Base-by-base conservation (phyloP, 2,329 filamentous ascomycete genomes). In the Thielaviopsis musarum region DNA sequence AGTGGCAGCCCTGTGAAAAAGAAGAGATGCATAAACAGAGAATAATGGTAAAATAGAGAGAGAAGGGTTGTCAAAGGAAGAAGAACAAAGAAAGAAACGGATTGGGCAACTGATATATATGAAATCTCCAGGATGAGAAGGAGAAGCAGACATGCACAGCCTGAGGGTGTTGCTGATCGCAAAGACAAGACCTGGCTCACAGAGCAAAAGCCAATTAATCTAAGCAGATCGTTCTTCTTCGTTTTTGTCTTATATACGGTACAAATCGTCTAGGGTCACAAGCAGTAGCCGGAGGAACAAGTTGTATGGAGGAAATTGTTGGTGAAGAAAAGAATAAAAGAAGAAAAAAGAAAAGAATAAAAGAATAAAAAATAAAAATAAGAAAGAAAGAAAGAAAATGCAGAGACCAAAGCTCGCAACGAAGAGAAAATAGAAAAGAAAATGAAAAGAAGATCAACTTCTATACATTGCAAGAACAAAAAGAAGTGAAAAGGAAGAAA, bases 361-460 rank as follows among this genome's bases (percentile, higher is more conserved):
- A 49, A n/a, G 17, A 45, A 52, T 24, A 28, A 58, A 60, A 13
- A 55, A 58, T 21, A 41, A 38, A 52, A 22, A 49, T n/a, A 41
- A 61, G 9, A 13, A 45, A 45, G 38, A 28, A 34, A 55, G 19
- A 48, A 60, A 57, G 38, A 26, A 21, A 60, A 34, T 41, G 22
- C n/a, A 19, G 24, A 60, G 53, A 22, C n/a, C 52, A 51, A 28
- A 52, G 54, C 54, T 60, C 58, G 24, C 24, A 15, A 48, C 30
- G 38, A 48, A 19, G 19, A 45, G 15, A 53, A 57, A 34, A 53
- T 19, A 56, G 9, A n/a, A 49, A 48, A n/a, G 19, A 57, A 55
- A n/a, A 45, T 26, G 52, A 38, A 59, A 54, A n/a, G 3, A 26
- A n/a, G 49, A 7, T 45, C 38, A 45, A 45, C 15, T n/a, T n/a